Evolutionary conservation across 129 eudicot species (phyloP), one percentile per base, ranked within the genome.

Genomic region (Saussurea involucrata): DNA sequence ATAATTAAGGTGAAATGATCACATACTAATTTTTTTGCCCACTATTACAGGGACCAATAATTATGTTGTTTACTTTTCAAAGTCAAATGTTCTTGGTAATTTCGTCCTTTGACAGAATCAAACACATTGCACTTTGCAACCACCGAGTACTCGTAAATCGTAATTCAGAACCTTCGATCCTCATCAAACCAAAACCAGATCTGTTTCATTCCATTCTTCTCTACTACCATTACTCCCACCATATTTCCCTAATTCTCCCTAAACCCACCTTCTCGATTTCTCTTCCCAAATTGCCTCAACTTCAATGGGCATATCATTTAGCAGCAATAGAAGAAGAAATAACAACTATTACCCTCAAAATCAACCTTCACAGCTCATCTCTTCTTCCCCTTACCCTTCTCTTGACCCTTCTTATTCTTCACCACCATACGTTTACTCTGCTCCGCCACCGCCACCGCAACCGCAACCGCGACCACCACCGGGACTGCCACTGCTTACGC

Each of bases 281-380:
- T 53, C 12, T 15, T 28, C 78, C 63, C 18, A 12, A 53, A 3
- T 15, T 6, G 17, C 81, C 46, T 22, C 44, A 29, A 75, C 40
- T 66, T 36, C 18, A 49, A 88, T 88, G 92, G 92, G 92, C 6
- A 69, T 78, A 57, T 80, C 88, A 77, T 78, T 65, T 17, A 85
- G 87, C 84, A 75, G 53, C 78, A 74, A 66, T 49, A 78, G 86
- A 55, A 83, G 90, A 84, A 84, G 88, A 78, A 76, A 72, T 74
- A 86, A 78, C 68, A 72, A 71, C 71, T 32, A 85, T 44, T 78
- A 80, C 81, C 79, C 76, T 63, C 92, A 83, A 80, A 80, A 74
- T 64, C 82, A 79, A 13, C 88, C 87, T 42, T 78, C 77, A 13
- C 91, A 81, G 22, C 80, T 70, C 58, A 34, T 76, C 57, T 78